Evolutionary conservation across 2,329 filamentous ascomycete genomes (phyloP), one percentile per base, ranked within the genome.

Genomic region (Anisogramma anomala): DNA sequence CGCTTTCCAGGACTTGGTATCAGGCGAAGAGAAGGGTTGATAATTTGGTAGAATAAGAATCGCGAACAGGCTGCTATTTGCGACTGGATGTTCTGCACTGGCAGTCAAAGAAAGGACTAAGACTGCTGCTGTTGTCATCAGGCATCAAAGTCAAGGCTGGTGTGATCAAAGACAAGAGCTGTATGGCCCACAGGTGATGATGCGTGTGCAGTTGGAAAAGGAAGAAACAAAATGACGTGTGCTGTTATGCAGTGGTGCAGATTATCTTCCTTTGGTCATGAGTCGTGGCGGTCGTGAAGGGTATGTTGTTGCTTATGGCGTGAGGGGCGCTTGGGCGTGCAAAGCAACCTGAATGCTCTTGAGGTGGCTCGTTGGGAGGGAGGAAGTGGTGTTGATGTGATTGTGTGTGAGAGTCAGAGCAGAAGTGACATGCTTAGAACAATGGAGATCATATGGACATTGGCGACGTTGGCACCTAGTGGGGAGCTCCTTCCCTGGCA

Each of bases 361-460:
- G 22, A 6, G 25, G 7, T 36, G 33, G 36, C 22, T 28, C 18
- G 36, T 22, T 38, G 36, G 8, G 11, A 27, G 22, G 31, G 20
- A 32, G n/a, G 17, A 15, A 14, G 15, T 13, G 34, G 34, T n/a
- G 6, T 8, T 5, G 15, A 4, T 18, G 31, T 34, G 34, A 33
- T 42, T 34, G n/a, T 7, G 15, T 32, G 30, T 27, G 31, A n/a
- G 30, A 40, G 26, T 23, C 5, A 23, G 22, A 23, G 9, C 5
- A 23, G 22, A 9, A 6, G 22, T 5, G 22, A 23, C 9, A 23
- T 5, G 5, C 22, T 15, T 40, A 17, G 27, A 37, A 37, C 39
- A 46, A 36, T 40, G 37, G 36, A 38, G 46, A 42, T 40, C 46
- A n/a, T n/a, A n/a, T n/a, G n/a, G n/a, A n/a, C n/a, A n/a, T 36